These are phyloP conservation scores for Tolypocladium paradoxum DNA, from an alignment of 2,329 filamentous ascomycete genomes.

Conservation along the genomic window DNA sequence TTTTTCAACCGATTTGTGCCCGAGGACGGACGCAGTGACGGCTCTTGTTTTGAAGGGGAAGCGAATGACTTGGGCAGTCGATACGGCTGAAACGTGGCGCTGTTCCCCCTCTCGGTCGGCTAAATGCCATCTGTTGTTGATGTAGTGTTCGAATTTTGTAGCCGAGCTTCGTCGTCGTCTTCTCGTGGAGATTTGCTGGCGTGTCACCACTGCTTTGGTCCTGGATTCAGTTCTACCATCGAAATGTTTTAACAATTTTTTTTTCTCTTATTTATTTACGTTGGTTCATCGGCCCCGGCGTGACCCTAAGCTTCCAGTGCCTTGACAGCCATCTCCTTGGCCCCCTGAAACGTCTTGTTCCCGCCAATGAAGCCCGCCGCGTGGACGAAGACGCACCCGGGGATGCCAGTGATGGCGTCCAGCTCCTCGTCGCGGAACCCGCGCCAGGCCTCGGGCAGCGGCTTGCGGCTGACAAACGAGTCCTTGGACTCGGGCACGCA, in stretches of 20 bases:
- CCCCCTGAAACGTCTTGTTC: slow-evolving; percentile 84
- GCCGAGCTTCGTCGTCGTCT: background rate
- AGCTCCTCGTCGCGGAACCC: slow-evolving; percentile 81
- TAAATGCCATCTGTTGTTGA: background rate
- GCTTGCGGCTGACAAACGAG: slow-evolving; percentile 86
- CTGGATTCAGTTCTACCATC: background rate
- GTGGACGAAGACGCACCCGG: slow-evolving; percentile 83
- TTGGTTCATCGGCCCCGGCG: background rate
- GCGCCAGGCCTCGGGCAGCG: slow-evolving; percentile 83
- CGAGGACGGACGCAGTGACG: background rate
- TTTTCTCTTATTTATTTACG: background rate
- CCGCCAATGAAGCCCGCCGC: slow-evolving; percentile 94
- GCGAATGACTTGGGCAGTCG: background rate
- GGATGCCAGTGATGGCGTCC: slow-evolving; percentile 57
- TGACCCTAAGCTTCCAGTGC: slow-evolving; percentile 39
- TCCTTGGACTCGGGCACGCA: slow-evolving; percentile 76
- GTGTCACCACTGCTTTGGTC: background rate
- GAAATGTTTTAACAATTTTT: background rate
- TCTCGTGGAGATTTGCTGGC: background rate
- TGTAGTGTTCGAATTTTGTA: background rate
- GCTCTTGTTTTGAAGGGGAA: background rate
- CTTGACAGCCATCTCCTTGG: slow-evolving; percentile 73
- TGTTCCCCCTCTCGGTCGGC: background rate
- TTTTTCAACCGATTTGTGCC: background rate
- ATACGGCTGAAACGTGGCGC: background rate